A percentile compares a stretch with the other conserved stretches of the same genome.
These are phyloP conservation scores for Ascochyta rabiei DNA, from an alignment of 2,329 filamentous ascomycete genomes.

Conservation along the genomic window DNA sequence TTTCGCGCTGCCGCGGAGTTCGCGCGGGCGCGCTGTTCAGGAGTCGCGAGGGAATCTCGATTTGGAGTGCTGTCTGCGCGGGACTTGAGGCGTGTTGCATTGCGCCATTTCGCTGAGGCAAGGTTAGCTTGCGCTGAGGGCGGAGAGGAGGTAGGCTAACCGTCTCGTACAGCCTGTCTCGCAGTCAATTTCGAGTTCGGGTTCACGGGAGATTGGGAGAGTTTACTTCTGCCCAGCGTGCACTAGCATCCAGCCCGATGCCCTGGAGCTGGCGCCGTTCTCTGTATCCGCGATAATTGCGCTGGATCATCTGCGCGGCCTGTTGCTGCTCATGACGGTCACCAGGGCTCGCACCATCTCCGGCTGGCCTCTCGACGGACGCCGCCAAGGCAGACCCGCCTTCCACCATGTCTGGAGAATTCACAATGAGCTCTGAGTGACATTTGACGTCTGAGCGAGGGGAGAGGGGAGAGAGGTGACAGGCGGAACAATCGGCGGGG, in stretches of 20 bases:
- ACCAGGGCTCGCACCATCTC: background rate
- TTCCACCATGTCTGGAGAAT: constrained; percentile 6
- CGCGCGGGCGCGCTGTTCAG: constrained; percentile 35
- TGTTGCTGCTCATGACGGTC: constrained; percentile 30
- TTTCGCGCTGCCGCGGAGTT: constrained; percentile 59
- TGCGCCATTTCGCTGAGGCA: constrained; percentile 58
- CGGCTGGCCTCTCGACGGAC: background rate
- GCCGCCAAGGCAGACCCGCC: background rate
- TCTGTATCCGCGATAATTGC: constrained; percentile 79
- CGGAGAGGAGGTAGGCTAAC: constrained; percentile 34
- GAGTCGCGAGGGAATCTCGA: constrained; percentile 23
- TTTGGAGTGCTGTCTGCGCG: constrained; percentile 41
- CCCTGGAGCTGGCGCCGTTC: constrained; percentile 73
- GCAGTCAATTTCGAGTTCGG: constrained; percentile 1
- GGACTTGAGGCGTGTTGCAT: constrained; percentile 55
- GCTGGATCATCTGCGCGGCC: constrained; percentile 51
- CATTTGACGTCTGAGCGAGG: constrained; percentile 11
- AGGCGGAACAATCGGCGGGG: constrained; percentile 16
- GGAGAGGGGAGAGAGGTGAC: constrained; percentile 10
- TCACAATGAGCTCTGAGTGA: constrained; percentile 5
- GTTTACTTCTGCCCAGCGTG: constrained; percentile 71
- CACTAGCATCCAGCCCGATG: constrained; percentile 69
- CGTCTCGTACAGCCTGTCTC: constrained; percentile 57
- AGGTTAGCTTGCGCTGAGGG: constrained; percentile 34
- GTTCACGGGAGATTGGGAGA: background rate